Evolutionary conservation across 2,329 filamentous ascomycete genomes (phyloP).

Genomic region (Xylaria sp.): DNA sequence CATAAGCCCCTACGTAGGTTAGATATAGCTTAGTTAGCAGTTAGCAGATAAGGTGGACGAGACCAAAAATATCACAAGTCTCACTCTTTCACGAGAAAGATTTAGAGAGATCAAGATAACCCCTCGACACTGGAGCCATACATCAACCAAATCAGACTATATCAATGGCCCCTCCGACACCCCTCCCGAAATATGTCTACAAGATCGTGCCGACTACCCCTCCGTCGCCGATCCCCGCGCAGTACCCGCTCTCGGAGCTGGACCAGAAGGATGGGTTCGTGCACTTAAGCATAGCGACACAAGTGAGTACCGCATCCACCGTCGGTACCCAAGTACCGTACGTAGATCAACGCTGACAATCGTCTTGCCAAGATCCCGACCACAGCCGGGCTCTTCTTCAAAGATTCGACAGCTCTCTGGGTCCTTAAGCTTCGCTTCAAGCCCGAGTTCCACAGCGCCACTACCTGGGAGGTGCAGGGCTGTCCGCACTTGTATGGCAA

Average conservation of each 20-base stretch:
- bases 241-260: conserved; percentile 68
- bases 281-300: conserved; percentile 67
- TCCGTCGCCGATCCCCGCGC: conserved; percentile 62
- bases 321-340: neutral
- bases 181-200: conserved; percentile 62
- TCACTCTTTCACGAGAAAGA: neutral
- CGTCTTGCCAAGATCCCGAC: conserved; percentile 44
- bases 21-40: neutral
- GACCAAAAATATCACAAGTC: conserved; percentile 1
- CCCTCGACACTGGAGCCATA: neutral
- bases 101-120: neutral
- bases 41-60: neutral
- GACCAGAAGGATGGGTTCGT: conserved; percentile 71
- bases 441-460: conserved; percentile 53
- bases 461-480: conserved; percentile 65
- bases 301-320: conserved; percentile 55
- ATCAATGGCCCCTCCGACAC: conserved; percentile 46
- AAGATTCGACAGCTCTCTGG: conserved; percentile 43
- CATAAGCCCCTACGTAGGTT: neutral
- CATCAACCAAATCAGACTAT: neutral
- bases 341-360: neutral
- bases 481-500: conserved; percentile 71
- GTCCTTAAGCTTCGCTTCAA: conserved; percentile 62
- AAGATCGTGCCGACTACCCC: conserved; percentile 69
- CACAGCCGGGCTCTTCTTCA: conserved; percentile 50